phyloP scores from a whole-genome alignment of 2,329 filamentous ascomycete genomes.

The Epichloe uncinata region DNA sequence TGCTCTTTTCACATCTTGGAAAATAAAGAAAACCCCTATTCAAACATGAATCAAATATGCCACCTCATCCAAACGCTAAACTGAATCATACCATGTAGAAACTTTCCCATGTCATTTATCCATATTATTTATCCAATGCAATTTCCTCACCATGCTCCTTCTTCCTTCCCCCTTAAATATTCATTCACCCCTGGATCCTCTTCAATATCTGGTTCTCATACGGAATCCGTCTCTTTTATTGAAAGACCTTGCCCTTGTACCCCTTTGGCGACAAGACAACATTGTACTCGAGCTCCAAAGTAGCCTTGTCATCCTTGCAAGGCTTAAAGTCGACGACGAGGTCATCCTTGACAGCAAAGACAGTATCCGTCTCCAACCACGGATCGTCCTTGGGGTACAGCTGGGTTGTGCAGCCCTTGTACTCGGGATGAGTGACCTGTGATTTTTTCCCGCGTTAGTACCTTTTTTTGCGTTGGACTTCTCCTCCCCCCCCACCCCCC shows the following conservation, averaged over 20 bases:
- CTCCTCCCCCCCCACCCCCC: too few species aligned
- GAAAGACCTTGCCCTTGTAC: conserved; percentile 26
- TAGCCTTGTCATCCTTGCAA: conserved; percentile 23
- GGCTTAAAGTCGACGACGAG: conserved; percentile 37
- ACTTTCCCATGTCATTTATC: neutral
- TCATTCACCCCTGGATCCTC: too few species aligned
- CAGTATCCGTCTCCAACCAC: conserved; percentile 39
- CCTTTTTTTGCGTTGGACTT: too few species aligned
- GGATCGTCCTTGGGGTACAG: conserved; percentile 58
- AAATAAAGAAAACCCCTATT: too few species aligned
- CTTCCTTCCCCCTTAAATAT: neutral
- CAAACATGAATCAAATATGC: too few species aligned
- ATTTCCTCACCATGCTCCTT: too few species aligned
- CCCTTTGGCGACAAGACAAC: conserved; percentile 30
- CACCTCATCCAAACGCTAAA: too few species aligned
- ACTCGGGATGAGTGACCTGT: conserved; percentile 44
- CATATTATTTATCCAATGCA: neutral
- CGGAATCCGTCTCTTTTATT: neutral
- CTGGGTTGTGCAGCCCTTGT: conserved; percentile 61
- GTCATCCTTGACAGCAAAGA: conserved; percentile 41
- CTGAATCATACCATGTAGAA: too few species aligned
- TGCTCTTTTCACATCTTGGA: too few species aligned
- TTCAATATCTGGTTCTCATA: too few species aligned
- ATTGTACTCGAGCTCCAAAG: conserved; percentile 28
- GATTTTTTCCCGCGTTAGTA: neutral